Base-by-base conservation (phyloP, 331 rosid genomes). In the Acacia concinna region DNA sequence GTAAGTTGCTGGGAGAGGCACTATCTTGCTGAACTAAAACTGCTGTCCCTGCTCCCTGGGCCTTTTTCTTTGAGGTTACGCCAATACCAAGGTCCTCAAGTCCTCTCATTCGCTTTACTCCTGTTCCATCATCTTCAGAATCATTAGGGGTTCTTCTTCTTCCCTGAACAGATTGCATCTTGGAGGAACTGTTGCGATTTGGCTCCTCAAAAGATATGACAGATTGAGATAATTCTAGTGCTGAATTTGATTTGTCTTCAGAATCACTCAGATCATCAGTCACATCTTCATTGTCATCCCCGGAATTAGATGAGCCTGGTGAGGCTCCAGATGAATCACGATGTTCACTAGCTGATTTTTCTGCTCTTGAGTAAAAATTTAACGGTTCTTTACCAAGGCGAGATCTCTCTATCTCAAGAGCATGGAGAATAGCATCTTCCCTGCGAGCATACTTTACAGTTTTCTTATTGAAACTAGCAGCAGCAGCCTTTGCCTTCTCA, bases 341-440 rank as follows among this genome's bases (percentile, higher is more conserved):
- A 65, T 31, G 76, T 75, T 86, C 88, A 56, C 83, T 52, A 76
- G 77, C 84, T 3, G 80, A 87, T 74, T 77, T 78, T 77, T 80
- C 82, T 71, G 68, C 56, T 75, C 68, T 72, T 56, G 83, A 67
- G 34, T 84, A 72, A 15, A 84, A 78, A 69, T 73, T 82, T 46
- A 83, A 41, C 0, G 70, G 77, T 54, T 77, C 92, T 70, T 84
- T 86, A 69, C 80, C 85, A 15, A 80, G 67, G 37, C 77, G 88
- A 74, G 91, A 47, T 35, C 75, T 86, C 86, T 92, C 97, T 49
- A 92, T 86, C 84, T 90, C 94, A 77, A 92, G 96, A 65, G 96
- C 97, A 81, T 92, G 97, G 73, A 92, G 87, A 76, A 92, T 92
- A 63, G 97, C 97, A 79, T 92, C 97, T 85, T 92, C 96, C 85